Evolutionary conservation across 208 protist genomes (phyloP).

Genomic region (Trypanosoma avium): DNA sequence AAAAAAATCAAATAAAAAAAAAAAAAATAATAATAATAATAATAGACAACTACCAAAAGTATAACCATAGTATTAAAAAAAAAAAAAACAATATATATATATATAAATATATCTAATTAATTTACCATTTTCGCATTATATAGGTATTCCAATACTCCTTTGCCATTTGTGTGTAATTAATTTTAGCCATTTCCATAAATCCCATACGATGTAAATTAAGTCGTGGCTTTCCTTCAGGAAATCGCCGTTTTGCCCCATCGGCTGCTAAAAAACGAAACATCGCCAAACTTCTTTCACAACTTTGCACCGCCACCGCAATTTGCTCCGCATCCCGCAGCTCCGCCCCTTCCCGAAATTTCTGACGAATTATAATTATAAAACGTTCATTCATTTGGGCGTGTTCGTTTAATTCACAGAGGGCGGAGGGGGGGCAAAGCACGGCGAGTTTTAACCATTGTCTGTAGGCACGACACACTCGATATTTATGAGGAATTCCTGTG

Average conservation of each 20-base stretch:
- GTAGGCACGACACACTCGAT: slow-evolving; percentile 77
- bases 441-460: slow-evolving; percentile 88
- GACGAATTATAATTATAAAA: slow-evolving; percentile 83
- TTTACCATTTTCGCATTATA: slow-evolving; percentile 83
- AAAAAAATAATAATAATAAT: slow-evolving; percentile 17
- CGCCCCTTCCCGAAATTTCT: slow-evolving; percentile 82
- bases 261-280: slow-evolving; percentile 86
- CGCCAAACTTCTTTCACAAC: slow-evolving; percentile 75
- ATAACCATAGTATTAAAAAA: slow-evolving; percentile 4
- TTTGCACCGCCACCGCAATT: slow-evolving; percentile 81
- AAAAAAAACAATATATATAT: no score
- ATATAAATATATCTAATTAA: no score
- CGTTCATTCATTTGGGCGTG: slow-evolving; percentile 91
- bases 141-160: slow-evolving; percentile 93
- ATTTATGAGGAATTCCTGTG: slow-evolving; percentile 71
- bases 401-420: slow-evolving; percentile 83
- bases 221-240: slow-evolving; percentile 78
- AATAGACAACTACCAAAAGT: slow-evolving; percentile 13
- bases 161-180: slow-evolving; percentile 86
- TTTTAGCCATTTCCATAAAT: slow-evolving; percentile 84
- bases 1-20: slow-evolving; percentile 17
- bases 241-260: slow-evolving; percentile 79
- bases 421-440: slow-evolving; percentile 74
- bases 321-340: slow-evolving; percentile 78
- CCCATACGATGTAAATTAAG: slow-evolving; percentile 88